Evolutionary conservation across 768 basidiomycete genomes (phyloP).

Genomic region (Tricholoma terreum): DNA sequence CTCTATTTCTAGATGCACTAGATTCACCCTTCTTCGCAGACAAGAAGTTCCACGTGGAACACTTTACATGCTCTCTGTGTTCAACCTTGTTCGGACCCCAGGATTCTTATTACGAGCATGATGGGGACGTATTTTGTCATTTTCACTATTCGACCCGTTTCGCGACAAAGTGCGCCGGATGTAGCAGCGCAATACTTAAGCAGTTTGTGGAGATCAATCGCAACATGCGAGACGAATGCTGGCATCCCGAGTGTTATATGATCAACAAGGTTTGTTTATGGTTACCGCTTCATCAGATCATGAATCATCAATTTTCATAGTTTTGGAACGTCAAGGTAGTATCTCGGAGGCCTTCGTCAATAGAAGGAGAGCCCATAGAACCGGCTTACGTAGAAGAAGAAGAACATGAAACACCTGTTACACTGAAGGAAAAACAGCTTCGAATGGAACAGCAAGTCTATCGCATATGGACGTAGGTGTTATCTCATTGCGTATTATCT

Average conservation of each 20-base stretch:
- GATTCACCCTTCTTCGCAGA: constrained; percentile 45
- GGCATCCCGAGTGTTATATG: constrained; percentile 99
- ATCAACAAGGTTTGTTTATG: constrained; percentile 82
- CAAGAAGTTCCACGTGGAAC: constrained; percentile 99
- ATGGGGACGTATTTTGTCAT: constrained; percentile 97
- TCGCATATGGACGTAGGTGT: constrained; percentile 94
- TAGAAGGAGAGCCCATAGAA: constrained; percentile 49
- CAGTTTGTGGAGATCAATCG: constrained; percentile 99
- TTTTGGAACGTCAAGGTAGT: constrained; percentile 99
- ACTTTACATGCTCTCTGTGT: constrained; percentile 98
- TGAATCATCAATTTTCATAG: constrained; percentile 35
- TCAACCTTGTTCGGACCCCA: constrained; percentile 95
- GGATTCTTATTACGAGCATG: constrained; percentile 99
- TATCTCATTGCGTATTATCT: constrained; percentile 5
- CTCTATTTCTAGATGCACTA: constrained; percentile 6
- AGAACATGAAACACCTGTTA: constrained; percentile 65
- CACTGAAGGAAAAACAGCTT: constrained; percentile 86
- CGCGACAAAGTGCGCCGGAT: constrained; percentile 97
- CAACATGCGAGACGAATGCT: constrained; percentile 97
- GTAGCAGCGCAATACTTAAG: constrained; percentile 95
- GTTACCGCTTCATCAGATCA: constrained; percentile 2
- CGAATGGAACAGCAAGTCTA: constrained; percentile 97
- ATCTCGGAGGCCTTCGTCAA: constrained; percentile 63
- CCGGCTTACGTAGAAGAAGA: constrained; percentile 76
- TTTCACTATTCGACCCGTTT: constrained; percentile 99